Conservation (phyloP, 331 rosid genomes). For the Pyrus hybrid region DNA sequence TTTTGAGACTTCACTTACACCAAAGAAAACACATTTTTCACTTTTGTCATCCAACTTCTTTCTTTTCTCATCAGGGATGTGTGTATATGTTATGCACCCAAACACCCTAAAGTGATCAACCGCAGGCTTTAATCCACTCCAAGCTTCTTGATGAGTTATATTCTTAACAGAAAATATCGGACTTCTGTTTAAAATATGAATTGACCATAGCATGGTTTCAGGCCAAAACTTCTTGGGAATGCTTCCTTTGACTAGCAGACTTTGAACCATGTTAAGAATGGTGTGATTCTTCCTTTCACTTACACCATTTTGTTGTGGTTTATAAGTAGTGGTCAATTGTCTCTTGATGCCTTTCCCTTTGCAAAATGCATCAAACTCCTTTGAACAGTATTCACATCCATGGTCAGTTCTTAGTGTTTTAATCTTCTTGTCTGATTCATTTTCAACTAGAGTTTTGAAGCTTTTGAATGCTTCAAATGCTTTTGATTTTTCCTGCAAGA, state of each 20-base stretch:
- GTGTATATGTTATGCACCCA: neutral
- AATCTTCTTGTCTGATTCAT: neutral
- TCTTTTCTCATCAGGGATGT: neutral
- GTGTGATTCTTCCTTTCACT: neutral
- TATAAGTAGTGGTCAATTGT: neutral
- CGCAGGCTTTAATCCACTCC: neutral
- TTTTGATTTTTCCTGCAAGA: no score
- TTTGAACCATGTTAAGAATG: neutral
- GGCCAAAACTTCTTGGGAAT: neutral
- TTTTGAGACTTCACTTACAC: no score
- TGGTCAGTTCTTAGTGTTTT: neutral
- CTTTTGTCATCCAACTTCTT: neutral
- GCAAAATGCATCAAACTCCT: no score
- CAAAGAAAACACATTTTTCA: neutral
- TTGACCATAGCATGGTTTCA: neutral
- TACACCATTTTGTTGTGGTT: neutral
- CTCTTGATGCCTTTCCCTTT: no score
- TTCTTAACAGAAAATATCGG: neutral
- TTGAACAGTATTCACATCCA: rapidly evolving
- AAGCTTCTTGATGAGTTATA: neutral
- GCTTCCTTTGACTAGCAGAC: neutral
- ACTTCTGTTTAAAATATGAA: neutral
- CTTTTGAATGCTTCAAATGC: no score
- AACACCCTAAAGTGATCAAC: neutral
- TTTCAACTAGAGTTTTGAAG: no score